Conservation (phyloP, 2,329 filamentous ascomycete species). For the Curvularia sp. region DNA sequence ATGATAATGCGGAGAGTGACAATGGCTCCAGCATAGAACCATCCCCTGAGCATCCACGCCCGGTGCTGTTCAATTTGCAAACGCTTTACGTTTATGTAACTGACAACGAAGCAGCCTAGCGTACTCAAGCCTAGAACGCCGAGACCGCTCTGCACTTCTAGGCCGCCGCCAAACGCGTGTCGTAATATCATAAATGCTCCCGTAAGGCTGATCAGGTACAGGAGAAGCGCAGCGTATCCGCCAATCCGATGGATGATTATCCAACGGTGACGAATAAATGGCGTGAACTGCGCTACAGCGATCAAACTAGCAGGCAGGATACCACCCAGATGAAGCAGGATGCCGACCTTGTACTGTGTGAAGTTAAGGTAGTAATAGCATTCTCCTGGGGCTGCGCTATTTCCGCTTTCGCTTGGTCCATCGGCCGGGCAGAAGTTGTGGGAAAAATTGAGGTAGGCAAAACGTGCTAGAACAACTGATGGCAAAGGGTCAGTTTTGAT, state of each 20-base stretch:
- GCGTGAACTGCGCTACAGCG: conserved; percentile 53
- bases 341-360: conserved; percentile 47
- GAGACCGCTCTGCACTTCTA: conserved; percentile 58
- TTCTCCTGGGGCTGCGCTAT: conserved; percentile 51
- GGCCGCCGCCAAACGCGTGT: conserved; percentile 61
- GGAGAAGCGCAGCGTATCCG: conserved; percentile 62
- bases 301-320: conserved; percentile 53
- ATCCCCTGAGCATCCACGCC: conserved; percentile 40
- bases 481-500: too few relatives aligned
- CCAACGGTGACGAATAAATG: conserved; percentile 55
- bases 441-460: conserved; percentile 59
- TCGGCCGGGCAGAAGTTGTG: conserved; percentile 28
- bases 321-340: conserved; percentile 53
- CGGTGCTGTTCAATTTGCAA: conserved; percentile 60
- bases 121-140: conserved; percentile 57
- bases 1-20: conserved; percentile 61
- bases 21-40: conserved; percentile 57
- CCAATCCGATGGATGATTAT: conserved; percentile 66
- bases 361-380: conserved; percentile 53
- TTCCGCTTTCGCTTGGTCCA: conserved; percentile 14
- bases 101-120: conserved; percentile 53
- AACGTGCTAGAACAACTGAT: conserved; percentile 51
- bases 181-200: conserved; percentile 63
- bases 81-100: conserved; percentile 64
- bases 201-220: conserved; percentile 56